A percentile compares a stretch with the other conserved stretches of the same genome.
Conservation (phyloP, 176 grass and related monocot genomes). For the Zea mays region Zm-B73-REFERENCE-NAM-5.0 NC_050100.1:40667001-40667500, state of each 20-base stretch:
- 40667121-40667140: not conserved
- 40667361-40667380: no score
- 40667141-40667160: not conserved
- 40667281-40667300: not conserved
- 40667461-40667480: not conserved
- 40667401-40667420: not conserved
- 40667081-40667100: not conserved
- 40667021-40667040: not conserved
- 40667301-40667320: not conserved
- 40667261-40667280: not conserved
- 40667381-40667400: not conserved
- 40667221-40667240: not conserved
- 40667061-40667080: not conserved
- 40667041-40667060: not conserved
- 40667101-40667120: not conserved
- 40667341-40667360: no score
- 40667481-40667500: not conserved
- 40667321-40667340: not conserved
- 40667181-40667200: not conserved
- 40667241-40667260: not conserved
- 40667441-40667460: not conserved
- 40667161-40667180: not conserved
- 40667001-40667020: not conserved
- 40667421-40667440: not conserved
- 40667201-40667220: not conserved